Percentiles rank a stretch among this genome's conserved stretches.
phyloP scores from a whole-genome alignment of 2,329 filamentous ascomycete genomes.

The Leptographium flavum region DNA sequence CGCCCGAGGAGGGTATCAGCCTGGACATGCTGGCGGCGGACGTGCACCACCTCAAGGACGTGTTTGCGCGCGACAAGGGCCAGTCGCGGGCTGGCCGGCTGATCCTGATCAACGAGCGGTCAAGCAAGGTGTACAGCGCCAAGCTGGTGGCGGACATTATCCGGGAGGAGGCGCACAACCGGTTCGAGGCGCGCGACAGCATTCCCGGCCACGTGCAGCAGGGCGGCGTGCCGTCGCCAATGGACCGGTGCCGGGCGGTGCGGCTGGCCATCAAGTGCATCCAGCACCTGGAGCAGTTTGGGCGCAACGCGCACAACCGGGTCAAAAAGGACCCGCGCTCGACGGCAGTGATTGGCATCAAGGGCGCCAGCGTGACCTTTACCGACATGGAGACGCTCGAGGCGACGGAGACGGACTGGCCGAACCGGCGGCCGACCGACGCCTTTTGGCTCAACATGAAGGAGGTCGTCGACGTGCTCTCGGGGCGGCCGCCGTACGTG shows the following conservation, averaged over 20 bases:
- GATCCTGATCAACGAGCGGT: slow-evolving; percentile 93
- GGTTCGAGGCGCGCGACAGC: slow-evolving; percentile 84
- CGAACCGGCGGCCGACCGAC: slow-evolving; percentile 65
- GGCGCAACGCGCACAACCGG: slow-evolving; percentile 47
- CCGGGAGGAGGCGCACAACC: slow-evolving; percentile 77
- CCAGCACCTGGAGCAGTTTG: slow-evolving; percentile 73
- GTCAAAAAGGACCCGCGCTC: slow-evolving; percentile 63
- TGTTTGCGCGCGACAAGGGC: slow-evolving; percentile 74
- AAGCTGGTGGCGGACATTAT: slow-evolving; percentile 94
- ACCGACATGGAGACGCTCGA: slow-evolving; percentile 69
- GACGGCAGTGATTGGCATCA: slow-evolving; percentile 77
- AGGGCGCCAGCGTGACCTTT: slow-evolving; percentile 82
- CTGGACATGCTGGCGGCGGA: slow-evolving; percentile 86
- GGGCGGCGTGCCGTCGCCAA: slow-evolving; percentile 80
- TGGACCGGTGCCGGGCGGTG: slow-evolving; percentile 89
- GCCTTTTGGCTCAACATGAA: slow-evolving; percentile 79
- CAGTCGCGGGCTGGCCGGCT: slow-evolving; percentile 83
- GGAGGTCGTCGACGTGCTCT: slow-evolving; percentile 70
- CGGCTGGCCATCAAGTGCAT: slow-evolving; percentile 89
- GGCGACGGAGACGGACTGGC: slow-evolving; percentile 81
- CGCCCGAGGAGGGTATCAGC: slow-evolving; percentile 88
- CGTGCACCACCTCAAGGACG: slow-evolving; percentile 74
- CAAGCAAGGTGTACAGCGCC: slow-evolving; percentile 78
- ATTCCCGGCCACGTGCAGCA: slow-evolving; percentile 93
- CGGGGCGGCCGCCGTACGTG: slow-evolving; percentile 48